Base-by-base conservation (phyloP, 768 basidiomycete species). In the Pulveroboletus ravenelii region DNA sequence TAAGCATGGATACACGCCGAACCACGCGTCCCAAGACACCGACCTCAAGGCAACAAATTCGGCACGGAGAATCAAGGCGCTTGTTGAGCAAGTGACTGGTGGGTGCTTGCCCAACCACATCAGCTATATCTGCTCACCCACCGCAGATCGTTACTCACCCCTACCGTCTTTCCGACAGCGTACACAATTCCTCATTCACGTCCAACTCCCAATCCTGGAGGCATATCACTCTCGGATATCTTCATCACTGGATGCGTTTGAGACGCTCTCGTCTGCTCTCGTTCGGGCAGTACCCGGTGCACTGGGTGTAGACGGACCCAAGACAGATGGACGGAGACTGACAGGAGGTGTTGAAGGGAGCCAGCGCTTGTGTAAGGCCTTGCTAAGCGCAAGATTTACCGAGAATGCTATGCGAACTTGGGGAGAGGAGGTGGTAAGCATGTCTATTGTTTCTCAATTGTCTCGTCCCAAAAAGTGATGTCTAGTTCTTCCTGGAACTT, bases 11-110 rank as follows among this genome's bases (percentile, higher is more conserved):
- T 73, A 74, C 13, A 66, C 71, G 7, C 66, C 68, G 10, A 44
- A 45, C 42, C 47, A 48, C 15, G 15, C 10, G 13, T 50, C 47
- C 14, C 52, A 36, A 25, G 61, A 66, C 9, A 68, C 63, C 7
- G 78, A 78, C 45, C 63, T 84, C 35, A 81, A 79, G 58, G 79
- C 92, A 6, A 97, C 94, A 0, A 80, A 82, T 55, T 95, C 93
- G 10, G 84, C 94, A 1, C 75, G 93, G 27, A 78, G 87, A 58
- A 73, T 97, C 51, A 89, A 88, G 62, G 82, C 87, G 23, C 74
- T 98, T 17, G 75, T 96, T 10, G 91, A 96, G 59, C 94, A 96
- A 70, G 83, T 98, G 47, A 93, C 93, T 50, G 90, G 92, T 89
- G 49, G 42, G 75, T 57, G 17, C 18, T 52, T 45, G 17, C 20